Conservation (phyloP, 1,284 basidiomycete species). For the Tilletiaria anomala region DNA sequence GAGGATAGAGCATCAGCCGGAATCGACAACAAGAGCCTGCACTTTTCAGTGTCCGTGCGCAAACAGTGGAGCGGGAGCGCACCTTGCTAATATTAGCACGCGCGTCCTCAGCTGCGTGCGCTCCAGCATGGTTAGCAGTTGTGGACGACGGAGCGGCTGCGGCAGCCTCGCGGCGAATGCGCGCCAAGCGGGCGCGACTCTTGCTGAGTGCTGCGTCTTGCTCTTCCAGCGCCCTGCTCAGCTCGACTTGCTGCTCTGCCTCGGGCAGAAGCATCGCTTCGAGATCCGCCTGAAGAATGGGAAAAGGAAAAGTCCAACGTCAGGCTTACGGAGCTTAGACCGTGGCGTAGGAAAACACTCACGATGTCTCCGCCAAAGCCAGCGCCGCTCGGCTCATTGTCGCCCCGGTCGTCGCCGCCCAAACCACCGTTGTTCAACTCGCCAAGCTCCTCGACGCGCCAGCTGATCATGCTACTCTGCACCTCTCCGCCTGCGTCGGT, state of each 20-base stretch:
- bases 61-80: too few relatives aligned
- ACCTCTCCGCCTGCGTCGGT: slow-evolving; percentile 6
- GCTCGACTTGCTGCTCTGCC: slow-evolving; percentile 15
- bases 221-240: slow-evolving; percentile 7
- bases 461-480: slow-evolving; percentile 11
- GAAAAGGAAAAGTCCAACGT: slow-evolving; percentile 3
- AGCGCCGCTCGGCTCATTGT: slow-evolving; percentile 3
- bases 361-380: slow-evolving; percentile 13
- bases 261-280: slow-evolving; percentile 14
- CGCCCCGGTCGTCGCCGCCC: neutral
- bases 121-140: too few relatives aligned
- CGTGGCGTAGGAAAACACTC: too few relatives aligned
- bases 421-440: slow-evolving; percentile 4
- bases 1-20: too few relatives aligned
- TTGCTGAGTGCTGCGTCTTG: slow-evolving; percentile 6
- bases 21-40: too few relatives aligned
- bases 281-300: slow-evolving; percentile 5
- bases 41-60: too few relatives aligned
- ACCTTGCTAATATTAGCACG: too few relatives aligned
- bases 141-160: too few relatives aligned
- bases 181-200: too few relatives aligned
- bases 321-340: too few relatives aligned
- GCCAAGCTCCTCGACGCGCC: slow-evolving; percentile 13
- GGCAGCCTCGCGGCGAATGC: too few relatives aligned
- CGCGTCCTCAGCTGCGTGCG: too few relatives aligned